Conservation (phyloP, 2,329 filamentous ascomycete species). For the Fonsecaea pugnacius region DNA sequence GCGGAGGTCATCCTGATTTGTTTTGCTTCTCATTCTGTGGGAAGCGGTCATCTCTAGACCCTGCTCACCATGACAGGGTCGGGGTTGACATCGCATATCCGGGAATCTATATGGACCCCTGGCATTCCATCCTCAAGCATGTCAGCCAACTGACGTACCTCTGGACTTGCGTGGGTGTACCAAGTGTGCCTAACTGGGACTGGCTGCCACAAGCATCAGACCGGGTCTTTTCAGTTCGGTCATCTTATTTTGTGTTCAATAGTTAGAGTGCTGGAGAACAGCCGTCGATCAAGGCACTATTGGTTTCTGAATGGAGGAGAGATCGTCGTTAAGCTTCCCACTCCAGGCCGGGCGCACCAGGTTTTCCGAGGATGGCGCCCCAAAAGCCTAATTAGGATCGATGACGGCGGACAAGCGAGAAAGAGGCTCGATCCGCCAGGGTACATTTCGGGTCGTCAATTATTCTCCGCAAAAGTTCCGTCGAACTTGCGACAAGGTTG, state of each 20-base stretch:
- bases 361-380: background rate
- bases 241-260: constrained; percentile 34
- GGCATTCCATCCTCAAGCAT: background rate
- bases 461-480: constrained; percentile 10
- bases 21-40: background rate
- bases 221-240: constrained; percentile 2
- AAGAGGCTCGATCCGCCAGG: constrained; percentile 17
- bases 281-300: constrained; percentile 23
- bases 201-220: background rate
- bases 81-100: constrained; percentile 1
- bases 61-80: background rate
- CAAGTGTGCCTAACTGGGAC: background rate
- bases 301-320: constrained; percentile 18
- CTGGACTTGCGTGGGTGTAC: background rate
- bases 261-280: constrained; percentile 22
- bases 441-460: constrained; percentile 6
- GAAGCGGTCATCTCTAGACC: background rate
- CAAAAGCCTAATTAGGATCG: constrained; percentile 11
- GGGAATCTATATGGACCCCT: background rate
- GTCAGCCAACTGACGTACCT: background rate
- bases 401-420: constrained; percentile 13
- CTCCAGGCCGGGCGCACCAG: background rate
- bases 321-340: constrained; percentile 23
- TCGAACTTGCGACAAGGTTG: background rate
- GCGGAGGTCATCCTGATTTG: background rate